Evolutionary conservation across 208 protist species (phyloP).

Genomic region (Leishmania guyanensis): DNA sequence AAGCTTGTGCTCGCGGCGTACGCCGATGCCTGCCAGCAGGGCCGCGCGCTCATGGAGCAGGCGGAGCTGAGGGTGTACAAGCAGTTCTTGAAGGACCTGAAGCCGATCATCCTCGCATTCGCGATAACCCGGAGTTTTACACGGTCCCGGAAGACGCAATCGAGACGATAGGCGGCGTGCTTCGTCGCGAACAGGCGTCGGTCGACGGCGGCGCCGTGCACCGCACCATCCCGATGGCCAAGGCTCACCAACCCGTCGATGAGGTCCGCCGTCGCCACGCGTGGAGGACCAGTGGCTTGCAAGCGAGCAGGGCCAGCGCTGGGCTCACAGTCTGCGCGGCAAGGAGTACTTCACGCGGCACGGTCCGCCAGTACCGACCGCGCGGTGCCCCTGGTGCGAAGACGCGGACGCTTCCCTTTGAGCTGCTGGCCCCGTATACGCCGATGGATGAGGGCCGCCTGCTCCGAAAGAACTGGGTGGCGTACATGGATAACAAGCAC

Average conservation of each 20-base stretch:
- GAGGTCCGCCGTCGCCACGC: conserved; percentile 64
- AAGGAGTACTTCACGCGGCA: conserved; percentile 87
- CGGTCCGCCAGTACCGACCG: conserved; percentile 63
- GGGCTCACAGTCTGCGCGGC: conserved; percentile 71
- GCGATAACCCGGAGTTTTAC: conserved; percentile 94
- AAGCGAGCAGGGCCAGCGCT: conserved; percentile 57
- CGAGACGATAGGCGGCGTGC: conserved; percentile 76
- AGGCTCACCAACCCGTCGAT: conserved; percentile 70
- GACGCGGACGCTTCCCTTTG: conserved; percentile 62
- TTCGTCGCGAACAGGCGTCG: conserved; percentile 26
- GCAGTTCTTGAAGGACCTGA: conserved; percentile 89
- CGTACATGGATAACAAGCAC: conserved; percentile 92
- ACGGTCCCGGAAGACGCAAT: conserved; percentile 74
- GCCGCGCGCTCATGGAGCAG: conserved; percentile 79
- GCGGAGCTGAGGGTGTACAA: conserved; percentile 90
- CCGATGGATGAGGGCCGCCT: conserved; percentile 89
- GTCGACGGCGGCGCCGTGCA: conserved; percentile 26
- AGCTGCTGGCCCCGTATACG: conserved; percentile 85
- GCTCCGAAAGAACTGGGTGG: conserved; percentile 88
- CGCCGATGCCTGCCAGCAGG: conserved; percentile 72
- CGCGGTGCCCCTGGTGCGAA: conserved; percentile 87
- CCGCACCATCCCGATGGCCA: conserved; percentile 87
- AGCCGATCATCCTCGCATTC: conserved; percentile 90
- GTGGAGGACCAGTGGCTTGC: conserved; percentile 78
- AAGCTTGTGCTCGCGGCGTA: conserved; percentile 89